Evolutionary conservation across 2,329 filamentous ascomycete genomes (phyloP), one percentile per base, ranked within the genome.

Genomic region (Clonostachys rhizophaga): DNA sequence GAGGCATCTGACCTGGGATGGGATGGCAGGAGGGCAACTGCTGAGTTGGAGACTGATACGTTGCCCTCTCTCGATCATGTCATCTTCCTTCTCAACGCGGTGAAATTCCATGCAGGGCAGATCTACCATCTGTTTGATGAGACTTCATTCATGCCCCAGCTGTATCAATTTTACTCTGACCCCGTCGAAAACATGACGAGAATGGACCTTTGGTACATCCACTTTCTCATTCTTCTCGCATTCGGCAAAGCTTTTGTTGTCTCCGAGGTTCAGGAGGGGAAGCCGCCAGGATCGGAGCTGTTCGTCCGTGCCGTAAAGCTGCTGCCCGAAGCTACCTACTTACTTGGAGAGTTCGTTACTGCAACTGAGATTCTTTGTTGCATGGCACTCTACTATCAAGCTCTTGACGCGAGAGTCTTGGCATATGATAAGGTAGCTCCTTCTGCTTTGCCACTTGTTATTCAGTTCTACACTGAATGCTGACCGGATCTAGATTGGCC

Each of bases 121-220:
- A 55, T 79, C 5, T 76, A 77, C 18, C 75, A 78, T 43, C 59
- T 81, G 3, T 78, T 79, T 41, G 75, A 81, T 20, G 76, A 79
- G 43, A 64, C 68, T 11, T 65, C 63, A 1, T 81, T 80, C 47
- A 76, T 76, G 68, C 49, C 40, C 1, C 54, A 56, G 18, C 49
- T 65, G 1, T 55, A 60, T 18, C 50, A 58, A 5, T 63, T 63
- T 36, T 66, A 64, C n/a, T 24, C 20, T 16, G 43, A 44, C n/a
- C 43, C 43, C 9, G 24, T 30, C 24, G 24, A 30, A 9, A 24
- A 44, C 8, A 35, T 44, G 16, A 10, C n/a, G 8, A 17, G 3
- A 9, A 34, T n/a, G 14, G 24, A 24, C 14, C 33, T 44, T n/a
- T 36, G 16, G 8, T 44, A 44, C 33, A 34, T 44, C 7, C 43